Conservation (phyloP, 495 filamentous ascomycete genomes). For the Penicillium cataractarum region DNA sequence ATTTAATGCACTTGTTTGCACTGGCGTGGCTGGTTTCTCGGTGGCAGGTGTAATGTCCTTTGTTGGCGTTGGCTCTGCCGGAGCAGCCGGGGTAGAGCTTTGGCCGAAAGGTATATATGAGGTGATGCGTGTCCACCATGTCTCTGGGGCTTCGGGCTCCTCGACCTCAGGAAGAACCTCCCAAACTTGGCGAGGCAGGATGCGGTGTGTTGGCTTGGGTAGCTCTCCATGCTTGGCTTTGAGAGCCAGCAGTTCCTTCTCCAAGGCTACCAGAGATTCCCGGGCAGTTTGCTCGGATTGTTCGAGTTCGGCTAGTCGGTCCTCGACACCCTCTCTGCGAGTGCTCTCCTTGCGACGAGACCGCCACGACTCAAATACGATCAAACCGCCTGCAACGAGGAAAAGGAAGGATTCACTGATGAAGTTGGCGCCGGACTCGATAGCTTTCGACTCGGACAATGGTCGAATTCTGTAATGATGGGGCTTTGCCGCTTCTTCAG, state of each 20-base stretch:
- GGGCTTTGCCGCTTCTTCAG: slow-evolving; percentile 49
- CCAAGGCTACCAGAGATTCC: slow-evolving; percentile 64
- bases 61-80: background rate
- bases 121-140: slow-evolving; percentile 38
- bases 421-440: slow-evolving; percentile 94
- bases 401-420: slow-evolving; percentile 91
- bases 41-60: background rate
- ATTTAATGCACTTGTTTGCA: background rate
- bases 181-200: slow-evolving; percentile 51
- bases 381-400: slow-evolving; percentile 72
- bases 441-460: slow-evolving; percentile 88
- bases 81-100: background rate
- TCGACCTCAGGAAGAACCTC: slow-evolving; percentile 42
- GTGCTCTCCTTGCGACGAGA: slow-evolving; percentile 76
- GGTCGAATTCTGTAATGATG: slow-evolving; percentile 66
- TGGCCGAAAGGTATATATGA: slow-evolving; percentile 39
- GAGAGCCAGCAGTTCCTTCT: slow-evolving; percentile 66
- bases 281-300: slow-evolving; percentile 61
- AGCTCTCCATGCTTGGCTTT: slow-evolving; percentile 47
- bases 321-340: slow-evolving; percentile 73
- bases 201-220: slow-evolving; percentile 34
- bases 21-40: background rate
- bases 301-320: slow-evolving; percentile 67
- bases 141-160: slow-evolving; percentile 28
- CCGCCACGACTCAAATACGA: slow-evolving; percentile 80